phyloP scores from a whole-genome alignment of 768 basidiomycete genomes.

The Lentinula aciculospora region DNA sequence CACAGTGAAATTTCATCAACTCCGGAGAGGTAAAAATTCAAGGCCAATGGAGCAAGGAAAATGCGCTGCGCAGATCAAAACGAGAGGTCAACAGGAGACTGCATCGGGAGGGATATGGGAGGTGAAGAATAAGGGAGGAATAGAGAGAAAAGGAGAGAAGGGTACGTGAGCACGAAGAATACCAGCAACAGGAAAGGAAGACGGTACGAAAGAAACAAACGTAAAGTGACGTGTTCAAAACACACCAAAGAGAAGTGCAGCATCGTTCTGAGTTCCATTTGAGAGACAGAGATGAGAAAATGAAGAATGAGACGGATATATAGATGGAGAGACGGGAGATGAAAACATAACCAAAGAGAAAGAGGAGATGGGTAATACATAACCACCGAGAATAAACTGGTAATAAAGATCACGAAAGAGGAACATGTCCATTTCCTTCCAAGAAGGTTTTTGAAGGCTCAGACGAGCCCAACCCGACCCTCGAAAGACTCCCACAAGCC shows the following conservation, averaged over 20 bases:
- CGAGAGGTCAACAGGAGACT: conserved; percentile 1
- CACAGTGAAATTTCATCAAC: background rate
- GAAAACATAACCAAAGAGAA: conserved; percentile 5
- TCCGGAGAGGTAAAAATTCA: background rate
- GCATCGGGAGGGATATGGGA: background rate
- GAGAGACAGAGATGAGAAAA: background rate
- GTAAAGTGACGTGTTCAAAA: background rate
- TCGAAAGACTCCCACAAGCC: conserved; percentile 1
- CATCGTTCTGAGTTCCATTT: background rate
- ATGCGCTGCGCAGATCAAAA: background rate
- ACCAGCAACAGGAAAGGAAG: background rate
- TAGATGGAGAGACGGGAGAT: conserved; percentile 11
- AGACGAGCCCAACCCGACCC: background rate
- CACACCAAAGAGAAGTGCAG: background rate
- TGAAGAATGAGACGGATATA: conserved; percentile 15
- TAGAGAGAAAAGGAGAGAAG: background rate
- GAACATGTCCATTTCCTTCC: background rate
- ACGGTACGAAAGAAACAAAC: conserved; percentile 2
- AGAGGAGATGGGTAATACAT: conserved; percentile 2
- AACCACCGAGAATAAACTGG: conserved; percentile 3
- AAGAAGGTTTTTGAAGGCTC: background rate
- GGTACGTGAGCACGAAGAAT: background rate
- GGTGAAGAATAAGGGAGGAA: background rate
- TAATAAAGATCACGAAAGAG: conserved; percentile 9
- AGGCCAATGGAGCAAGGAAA: background rate